Evolutionary conservation across 495 filamentous ascomycete genomes (phyloP), one percentile per base, ranked within the genome.

Genomic region (Sabuloglossum arenarium): DNA sequence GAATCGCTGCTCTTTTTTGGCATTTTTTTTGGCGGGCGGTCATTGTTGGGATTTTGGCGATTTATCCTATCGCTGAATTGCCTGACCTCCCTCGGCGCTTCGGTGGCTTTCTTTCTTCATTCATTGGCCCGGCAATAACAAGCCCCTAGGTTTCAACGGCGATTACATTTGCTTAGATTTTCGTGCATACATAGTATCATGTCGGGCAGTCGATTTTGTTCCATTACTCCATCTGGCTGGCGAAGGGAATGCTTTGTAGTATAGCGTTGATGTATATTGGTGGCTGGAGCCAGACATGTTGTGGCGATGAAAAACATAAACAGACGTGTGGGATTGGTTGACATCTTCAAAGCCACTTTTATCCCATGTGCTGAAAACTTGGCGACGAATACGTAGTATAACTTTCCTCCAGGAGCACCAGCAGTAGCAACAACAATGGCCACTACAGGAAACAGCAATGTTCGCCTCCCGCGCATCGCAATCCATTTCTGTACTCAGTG

Each of bases 401-500:
- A n/a, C n/a, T n/a, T n/a, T n/a, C n/a, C n/a, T n/a, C n/a, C n/a
- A n/a, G n/a, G n/a, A 39, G 8, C 8, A 8, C 34, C 34, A 39
- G 34, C 34, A 39, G 34, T 39, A 8, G 46, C 46, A 51, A 23
- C 19, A 51, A 39, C 8, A 16, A 39, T 39, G 46, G 19, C 46
- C 8, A 51, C 8, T 19, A 51, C 46, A 21, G 19, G 46, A 8
- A 5, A 5, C 27, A 27, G 11, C 11, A 27, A 21, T 11, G 63
- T 69, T 11, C 27, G 51, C 0, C 62, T 72, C 5, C 70, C 70
- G 0, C 62, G 70, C 9, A 59, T 72, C 12, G 64, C 60, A 6
- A 72, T 72, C 14, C 69, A 63, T 10, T 72, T 64, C 56, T 72
- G 70, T 59, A 71, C 68, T 14, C 68, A 72, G 60, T 72, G 70